Percentiles rank a stretch among this genome's conserved stretches.
Conservation (phyloP, 1,139 yeast species). For the Candida sp. region DNA sequence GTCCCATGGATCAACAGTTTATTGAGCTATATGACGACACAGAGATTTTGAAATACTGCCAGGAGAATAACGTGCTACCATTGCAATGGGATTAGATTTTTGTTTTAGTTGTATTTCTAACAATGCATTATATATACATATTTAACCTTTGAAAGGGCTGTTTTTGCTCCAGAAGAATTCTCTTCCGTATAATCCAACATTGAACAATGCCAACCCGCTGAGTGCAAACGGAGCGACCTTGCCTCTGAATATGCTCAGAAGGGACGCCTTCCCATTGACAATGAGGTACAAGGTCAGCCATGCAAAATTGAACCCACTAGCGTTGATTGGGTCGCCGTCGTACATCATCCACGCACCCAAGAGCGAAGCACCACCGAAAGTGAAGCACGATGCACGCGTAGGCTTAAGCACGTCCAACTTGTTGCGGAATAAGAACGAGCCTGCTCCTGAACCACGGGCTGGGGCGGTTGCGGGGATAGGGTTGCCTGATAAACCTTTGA, state of each 20-base stretch:
- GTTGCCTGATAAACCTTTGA: slow-evolving; percentile 11
- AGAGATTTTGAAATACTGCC: slow-evolving; percentile 59
- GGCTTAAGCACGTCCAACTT: slow-evolving; percentile 29
- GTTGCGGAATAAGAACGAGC: slow-evolving; percentile 9
- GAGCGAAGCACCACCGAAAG: slow-evolving; percentile 73
- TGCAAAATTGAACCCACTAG: slow-evolving; percentile 87
- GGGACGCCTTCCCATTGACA: slow-evolving; percentile 70
- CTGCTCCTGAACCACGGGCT: slow-evolving; percentile 7
- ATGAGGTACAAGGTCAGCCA: slow-evolving; percentile 84
- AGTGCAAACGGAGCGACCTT: slow-evolving; percentile 66
- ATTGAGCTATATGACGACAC: slow-evolving; percentile 84
- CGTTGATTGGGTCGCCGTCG: slow-evolving; percentile 84
- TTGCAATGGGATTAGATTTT: slow-evolving; percentile 55
- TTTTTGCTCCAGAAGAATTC: slow-evolving; percentile 54
- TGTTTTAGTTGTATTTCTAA: neutral
- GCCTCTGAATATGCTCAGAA: slow-evolving; percentile 40
- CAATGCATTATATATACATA: neutral
- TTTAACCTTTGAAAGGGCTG: slow-evolving; percentile 12
- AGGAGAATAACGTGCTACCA: slow-evolving; percentile 62
- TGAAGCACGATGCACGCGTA: slow-evolving; percentile 38
- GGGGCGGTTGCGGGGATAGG: neutral
- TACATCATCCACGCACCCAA: slow-evolving; percentile 84
- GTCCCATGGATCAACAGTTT: slow-evolving; percentile 95
- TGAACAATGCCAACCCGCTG: slow-evolving; percentile 61
- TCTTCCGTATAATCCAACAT: slow-evolving; percentile 70